Evolutionary conservation across 257 asterid genomes (phyloP), one percentile per base, ranked within the genome.

Genomic region (Striga asiatica): DNA sequence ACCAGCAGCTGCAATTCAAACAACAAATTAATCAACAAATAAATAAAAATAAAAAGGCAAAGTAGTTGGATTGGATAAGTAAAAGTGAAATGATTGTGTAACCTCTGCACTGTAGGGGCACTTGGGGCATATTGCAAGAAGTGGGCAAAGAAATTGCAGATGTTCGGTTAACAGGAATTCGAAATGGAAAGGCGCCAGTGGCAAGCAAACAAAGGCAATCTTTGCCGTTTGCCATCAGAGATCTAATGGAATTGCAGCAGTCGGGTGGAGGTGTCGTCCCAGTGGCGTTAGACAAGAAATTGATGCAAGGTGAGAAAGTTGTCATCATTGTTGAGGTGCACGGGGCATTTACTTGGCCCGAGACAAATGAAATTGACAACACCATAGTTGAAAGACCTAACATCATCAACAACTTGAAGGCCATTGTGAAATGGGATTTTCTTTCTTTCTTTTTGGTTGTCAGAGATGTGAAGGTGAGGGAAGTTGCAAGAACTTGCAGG

Each of bases 31-130:
- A 38, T 35, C 63, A 7, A 12, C 22, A 46, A 17, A 20, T 52
- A 16, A 58, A 59, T 2, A 21, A 8, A 24, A 28, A 6, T 11
- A 35, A 24, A n/a, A 41, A 24, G 0, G 19, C 8, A n/a, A 0
- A 6, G 34, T 17, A 6, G 35, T 24, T 23, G 21, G 31, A 12
- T 3, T 5, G 12, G 23, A 18, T 48, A 23, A 48, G 28, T 48
- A 35, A 10, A 37, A 38, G 3, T 0, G 16, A 43, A 4, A 13
- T 34, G 34, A 10, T 29, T 2, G 17, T 46, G 17, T 1, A 4
- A 87, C 96, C 83, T 78, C 69, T 69, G 85, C 94, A 88, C 47
- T 78, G 93, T 53, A 84, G 52, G 29, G 93, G 81, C 8, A 84
- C 88, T 8, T 84, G 85, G 20, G 76, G 72, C 73, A 56, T 67